Base-by-base conservation (phyloP, 176 grass and related monocot species). In the Musa troglodytarum region DNA sequence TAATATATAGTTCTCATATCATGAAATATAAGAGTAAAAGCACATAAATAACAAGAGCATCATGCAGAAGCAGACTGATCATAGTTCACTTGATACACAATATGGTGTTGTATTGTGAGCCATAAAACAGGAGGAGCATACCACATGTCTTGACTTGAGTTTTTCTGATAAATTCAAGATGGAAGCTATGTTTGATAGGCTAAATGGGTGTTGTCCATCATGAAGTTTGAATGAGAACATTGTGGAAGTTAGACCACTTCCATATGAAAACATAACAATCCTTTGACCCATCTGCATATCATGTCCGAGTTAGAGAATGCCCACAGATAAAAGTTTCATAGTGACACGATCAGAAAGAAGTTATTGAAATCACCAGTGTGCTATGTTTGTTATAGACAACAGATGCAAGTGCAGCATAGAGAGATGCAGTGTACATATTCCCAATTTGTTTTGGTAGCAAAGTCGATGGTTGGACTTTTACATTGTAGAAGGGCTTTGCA, bases 231-330 rank as follows among this genome's bases (percentile, higher is more conserved):
- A 86, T 16, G 91, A 99, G 84, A 99, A 99, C 74, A 99, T 85
- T 16, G 90, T 94, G 54, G 95, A 93, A 25, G 95, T 87, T 77
- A 94, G 83, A n/a, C 95, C 95, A 83, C 96, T 99, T 11, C 96
- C 96, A 9, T 99, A 99, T 85, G 96, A 99, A 81, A 99, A 99
- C 96, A 99, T 99, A 64, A 99, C 65, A 87, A 99, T 84, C 78
- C 91, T 82, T 52, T 94, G 86, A 15, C 88, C 88, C 3, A 19
- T 69, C 96, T 99, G 55, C 11, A 77, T 26, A 53, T 14, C 34
- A 43, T 43, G 3, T 43, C 5, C 34, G 3, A 43, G 4, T 43
- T 43, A 43, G 34, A 43, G 4, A 43, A 43, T 43, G 34, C 34
- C 34, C 34, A 43, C 34, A 43, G 34, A 43, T 6, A 43, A 43